phyloP scores from a whole-genome alignment of 2,329 filamentous ascomycete genomes.

The Sporothrix variecibatus region DNA sequence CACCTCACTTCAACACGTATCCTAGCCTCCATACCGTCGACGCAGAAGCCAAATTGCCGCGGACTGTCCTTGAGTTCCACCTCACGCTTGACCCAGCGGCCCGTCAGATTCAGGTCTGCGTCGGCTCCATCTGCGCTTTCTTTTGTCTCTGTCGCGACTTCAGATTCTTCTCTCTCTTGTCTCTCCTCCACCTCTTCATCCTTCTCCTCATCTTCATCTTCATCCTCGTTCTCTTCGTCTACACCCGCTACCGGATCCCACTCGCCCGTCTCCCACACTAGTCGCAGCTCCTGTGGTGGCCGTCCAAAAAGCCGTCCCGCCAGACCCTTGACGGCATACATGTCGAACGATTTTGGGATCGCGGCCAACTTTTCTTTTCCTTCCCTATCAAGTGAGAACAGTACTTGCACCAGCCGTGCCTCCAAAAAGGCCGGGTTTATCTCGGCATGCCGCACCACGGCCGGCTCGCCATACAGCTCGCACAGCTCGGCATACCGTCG shows the following conservation, averaged over 20 bases:
- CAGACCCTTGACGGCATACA: constrained; percentile 79
- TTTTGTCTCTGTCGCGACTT: neutral
- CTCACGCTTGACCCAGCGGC: constrained; percentile 73
- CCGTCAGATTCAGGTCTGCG: constrained; percentile 36
- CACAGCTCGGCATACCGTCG: constrained; percentile 75
- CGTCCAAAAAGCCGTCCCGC: constrained; percentile 70
- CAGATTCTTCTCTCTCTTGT: neutral
- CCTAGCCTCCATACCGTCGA: constrained; percentile 70
- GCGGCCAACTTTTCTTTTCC: constrained; percentile 41
- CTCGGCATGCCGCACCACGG: constrained; percentile 56
- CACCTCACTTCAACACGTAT: constrained; percentile 65
- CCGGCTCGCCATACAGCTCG: constrained; percentile 71
- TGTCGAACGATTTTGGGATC: constrained; percentile 75
- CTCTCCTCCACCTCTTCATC: constrained; percentile 16
- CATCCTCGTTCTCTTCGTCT: constrained; percentile 57
- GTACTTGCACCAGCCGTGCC: constrained; percentile 70
- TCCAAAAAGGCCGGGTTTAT: constrained; percentile 81
- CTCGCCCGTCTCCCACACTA: constrained; percentile 90
- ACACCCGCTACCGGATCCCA: constrained; percentile 75
- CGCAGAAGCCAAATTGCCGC: constrained; percentile 77
- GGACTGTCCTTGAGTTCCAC: constrained; percentile 79
- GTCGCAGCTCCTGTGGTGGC: constrained; percentile 61
- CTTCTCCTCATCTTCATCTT: constrained; percentile 55
- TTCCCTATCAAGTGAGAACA: constrained; percentile 44
- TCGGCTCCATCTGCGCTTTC: neutral